Evolutionary conservation across 2,329 filamentous ascomycete species (phyloP), one percentile per base, ranked within the genome.

Genomic region (Trichoderma oligosporum): DNA sequence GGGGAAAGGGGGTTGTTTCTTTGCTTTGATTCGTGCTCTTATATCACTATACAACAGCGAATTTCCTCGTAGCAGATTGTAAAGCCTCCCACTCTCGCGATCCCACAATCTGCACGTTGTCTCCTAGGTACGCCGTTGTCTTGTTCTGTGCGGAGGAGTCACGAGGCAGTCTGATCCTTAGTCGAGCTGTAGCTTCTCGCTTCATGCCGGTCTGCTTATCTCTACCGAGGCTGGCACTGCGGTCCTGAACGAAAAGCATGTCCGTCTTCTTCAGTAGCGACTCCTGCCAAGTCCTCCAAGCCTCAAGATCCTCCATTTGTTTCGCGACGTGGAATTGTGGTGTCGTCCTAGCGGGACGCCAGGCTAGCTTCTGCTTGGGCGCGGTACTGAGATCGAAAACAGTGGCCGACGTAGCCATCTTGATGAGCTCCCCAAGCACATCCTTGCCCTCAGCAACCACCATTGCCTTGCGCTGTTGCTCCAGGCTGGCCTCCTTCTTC

Each of bases 241-340:
- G 56, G 24, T 63, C 56, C 58, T 65, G 60, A 47, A 56, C 53
- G 41, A 65, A 62, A 14, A 71, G 59, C 52, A 82, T 67, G 6
- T 75, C 71, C 52, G 76, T 77, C 73, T 84, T 85, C 66, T 76
- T 74, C 9, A 81, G 65, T 31, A 86, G 78, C 6, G 76, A 75
- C 22, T 76, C 73, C 64, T 80, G 76, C 84, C 84, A 86, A 59
- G 73, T 71, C 64, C 75, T 77, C 84, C 83, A 86, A 1, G 78
- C 74, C 22, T 80, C 84, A 65, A 82, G 87, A 61, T 88, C 81
- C 70, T 89, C 86, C 57, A 76, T 78, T 68, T 86, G 81, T 68
- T 77, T 80, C 16, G 84, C 85, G 8, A 84, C 83, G 60, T 86
- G 82, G 71, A 85, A 89, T 67, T 83, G 80, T 4, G 85, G 82